These are phyloP conservation scores for Phellinidium pouzarii DNA, from an alignment of 1,284 basidiomycete genomes.

Conservation along the genomic window DNA sequence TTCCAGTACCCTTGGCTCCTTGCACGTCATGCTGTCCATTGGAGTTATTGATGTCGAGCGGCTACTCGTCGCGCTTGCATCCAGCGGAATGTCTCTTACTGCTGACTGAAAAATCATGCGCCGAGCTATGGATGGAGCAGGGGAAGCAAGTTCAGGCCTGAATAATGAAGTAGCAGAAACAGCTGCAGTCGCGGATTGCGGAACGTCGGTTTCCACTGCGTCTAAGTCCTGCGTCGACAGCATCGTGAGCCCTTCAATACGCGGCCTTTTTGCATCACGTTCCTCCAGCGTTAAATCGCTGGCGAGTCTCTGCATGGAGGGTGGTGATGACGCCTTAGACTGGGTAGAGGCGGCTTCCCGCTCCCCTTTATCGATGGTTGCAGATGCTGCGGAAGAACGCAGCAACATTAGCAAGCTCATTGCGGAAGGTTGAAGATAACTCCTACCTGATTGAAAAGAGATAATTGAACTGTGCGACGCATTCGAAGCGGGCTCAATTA, in stretches of 20 bases:
- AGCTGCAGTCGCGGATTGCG: background rate
- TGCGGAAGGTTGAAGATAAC: background rate
- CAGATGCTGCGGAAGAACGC: background rate
- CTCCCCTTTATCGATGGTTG: background rate
- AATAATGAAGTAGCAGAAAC: background rate
- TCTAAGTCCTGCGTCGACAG: background rate
- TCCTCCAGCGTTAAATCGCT: background rate
- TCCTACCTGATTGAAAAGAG: background rate
- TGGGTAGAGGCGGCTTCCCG: background rate
- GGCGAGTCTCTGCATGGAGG: background rate
- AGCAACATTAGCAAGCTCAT: background rate
- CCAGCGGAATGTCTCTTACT: background rate
- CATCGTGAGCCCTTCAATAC: background rate
- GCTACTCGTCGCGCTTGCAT: background rate
- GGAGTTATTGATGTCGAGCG: background rate
- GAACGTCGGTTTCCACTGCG: background rate
- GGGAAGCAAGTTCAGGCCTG: background rate
- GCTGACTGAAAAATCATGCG: background rate
- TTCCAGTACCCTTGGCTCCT: background rate
- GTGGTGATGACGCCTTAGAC: background rate
- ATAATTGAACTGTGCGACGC: background rate
- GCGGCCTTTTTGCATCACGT: background rate
- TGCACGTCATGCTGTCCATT: background rate
- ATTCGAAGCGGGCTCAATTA: background rate
- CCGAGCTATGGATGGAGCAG: background rate